Percentiles rank a stretch among this genome's conserved stretches.
These are phyloP conservation scores for Aspergillus kassunensis DNA, from an alignment of 495 filamentous ascomycete genomes.

Conservation along the genomic window DNA sequence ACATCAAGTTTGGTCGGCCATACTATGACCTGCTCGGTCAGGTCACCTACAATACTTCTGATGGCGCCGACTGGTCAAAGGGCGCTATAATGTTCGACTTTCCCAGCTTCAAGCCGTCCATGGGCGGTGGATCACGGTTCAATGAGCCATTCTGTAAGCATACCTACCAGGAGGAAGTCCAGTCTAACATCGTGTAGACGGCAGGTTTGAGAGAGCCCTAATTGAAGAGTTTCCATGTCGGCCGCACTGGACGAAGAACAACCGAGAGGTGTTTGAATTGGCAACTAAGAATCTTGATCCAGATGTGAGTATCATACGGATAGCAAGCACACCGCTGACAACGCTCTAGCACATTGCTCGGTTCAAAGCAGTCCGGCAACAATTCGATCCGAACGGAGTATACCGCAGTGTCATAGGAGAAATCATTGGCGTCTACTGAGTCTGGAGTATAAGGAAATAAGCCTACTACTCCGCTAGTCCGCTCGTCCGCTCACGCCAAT, in stretches of 20 bases:
- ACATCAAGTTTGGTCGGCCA: conserved; percentile 15
- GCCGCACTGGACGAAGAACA: conserved; percentile 18
- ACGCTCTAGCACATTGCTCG: conserved; percentile 9
- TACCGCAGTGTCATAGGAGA: conserved; percentile 13
- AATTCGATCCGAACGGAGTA: conserved; percentile 12
- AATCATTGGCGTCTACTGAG: conserved; percentile 13
- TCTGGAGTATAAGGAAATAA: too few species aligned
- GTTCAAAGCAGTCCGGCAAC: conserved; percentile 12
- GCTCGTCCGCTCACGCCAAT: too few species aligned
- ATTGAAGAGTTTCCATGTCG: conserved; percentile 14
- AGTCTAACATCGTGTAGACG: conserved; percentile 3
- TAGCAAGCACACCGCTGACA: background rate
- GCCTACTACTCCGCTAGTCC: too few species aligned
- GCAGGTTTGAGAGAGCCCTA: conserved; percentile 1
- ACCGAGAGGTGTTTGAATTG: conserved; percentile 9
- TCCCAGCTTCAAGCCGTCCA: conserved; percentile 8
- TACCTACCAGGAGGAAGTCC: background rate
- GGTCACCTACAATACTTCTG: conserved; percentile 13
- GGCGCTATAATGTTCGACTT: conserved; percentile 17
- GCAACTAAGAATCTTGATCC: conserved; percentile 12
- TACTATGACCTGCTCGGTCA: conserved; percentile 15
- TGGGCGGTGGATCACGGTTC: conserved; percentile 5
- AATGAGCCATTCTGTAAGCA: conserved; percentile 15
- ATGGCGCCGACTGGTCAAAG: conserved; percentile 14
- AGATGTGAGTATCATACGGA: background rate